These are phyloP conservation scores for Phytophthora quininea DNA, from an alignment of 352 stramenopile species.

Conservation along the genomic window DNA sequence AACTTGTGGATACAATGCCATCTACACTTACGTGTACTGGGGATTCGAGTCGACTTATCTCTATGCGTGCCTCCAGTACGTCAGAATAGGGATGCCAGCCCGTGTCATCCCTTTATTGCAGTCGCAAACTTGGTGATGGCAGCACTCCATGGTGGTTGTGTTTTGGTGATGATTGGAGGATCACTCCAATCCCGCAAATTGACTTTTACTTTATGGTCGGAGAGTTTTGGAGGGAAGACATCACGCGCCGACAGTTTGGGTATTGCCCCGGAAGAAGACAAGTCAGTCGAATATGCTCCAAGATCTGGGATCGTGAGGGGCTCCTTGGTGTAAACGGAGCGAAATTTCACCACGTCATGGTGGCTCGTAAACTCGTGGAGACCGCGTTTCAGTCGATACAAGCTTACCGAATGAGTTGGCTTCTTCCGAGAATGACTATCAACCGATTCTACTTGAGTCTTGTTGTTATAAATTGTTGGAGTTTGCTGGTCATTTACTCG, in stretches of 20 bases:
- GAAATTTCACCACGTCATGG: constrained; percentile 25
- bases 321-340: constrained; percentile 25
- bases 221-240: too few relatives aligned
- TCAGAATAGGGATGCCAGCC: constrained; percentile 10
- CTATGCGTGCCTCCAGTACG: neutral
- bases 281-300: neutral
- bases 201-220: neutral
- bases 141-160: constrained; percentile 2
- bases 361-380: constrained; percentile 8
- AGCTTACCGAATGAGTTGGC: constrained; percentile 18
- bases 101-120: constrained; percentile 1
- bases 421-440: neutral
- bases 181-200: neutral
- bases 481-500: constrained; percentile 12
- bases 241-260: too few relatives aligned
- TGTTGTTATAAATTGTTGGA: too few relatives aligned
- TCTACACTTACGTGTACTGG: constrained; percentile 9
- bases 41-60: neutral
- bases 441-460: constrained; percentile 21
- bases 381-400: constrained; percentile 5
- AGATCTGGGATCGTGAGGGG: neutral
- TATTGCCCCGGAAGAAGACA: too few relatives aligned
- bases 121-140: constrained; percentile 1
- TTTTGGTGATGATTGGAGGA: constrained; percentile 7
- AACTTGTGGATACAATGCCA: constrained; percentile 10